Percentiles rank a stretch among this genome's conserved stretches.
Evolutionary conservation across 176 grass and related monocot species (phyloP).

Genomic region (Oryza glumipatula): DNA sequence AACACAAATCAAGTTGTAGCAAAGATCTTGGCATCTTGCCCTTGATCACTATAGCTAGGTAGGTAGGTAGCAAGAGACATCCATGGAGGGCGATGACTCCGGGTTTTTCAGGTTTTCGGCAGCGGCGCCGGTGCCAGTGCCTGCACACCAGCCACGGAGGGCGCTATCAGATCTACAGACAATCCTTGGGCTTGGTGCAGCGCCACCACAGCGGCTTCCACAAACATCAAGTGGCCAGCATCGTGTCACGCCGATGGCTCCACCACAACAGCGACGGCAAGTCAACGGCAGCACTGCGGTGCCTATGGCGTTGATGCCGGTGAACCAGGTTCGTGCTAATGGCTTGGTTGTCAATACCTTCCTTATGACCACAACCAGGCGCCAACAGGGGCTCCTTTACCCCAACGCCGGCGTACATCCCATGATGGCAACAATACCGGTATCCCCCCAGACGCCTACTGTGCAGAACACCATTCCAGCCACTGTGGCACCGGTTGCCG

Average conservation of each 20-base stretch:
- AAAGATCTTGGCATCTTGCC: neutral
- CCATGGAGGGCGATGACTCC: neutral
- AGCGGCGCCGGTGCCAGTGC: too few species aligned
- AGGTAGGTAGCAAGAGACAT: neutral
- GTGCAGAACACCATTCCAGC: neutral
- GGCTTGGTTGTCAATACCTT: neutral
- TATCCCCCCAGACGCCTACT: neutral
- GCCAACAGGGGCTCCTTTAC: neutral
- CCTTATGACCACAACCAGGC: neutral
- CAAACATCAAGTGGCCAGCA: neutral
- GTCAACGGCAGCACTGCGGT: neutral
- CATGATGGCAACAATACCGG: too few species aligned
- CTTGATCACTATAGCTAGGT: neutral
- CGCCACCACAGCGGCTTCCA: too few species aligned
- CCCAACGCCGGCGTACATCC: neutral
- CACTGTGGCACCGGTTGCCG: neutral
- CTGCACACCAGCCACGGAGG: too few species aligned
- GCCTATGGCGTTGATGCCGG: too few species aligned
- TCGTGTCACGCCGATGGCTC: neutral
- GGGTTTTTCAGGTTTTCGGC: neutral
- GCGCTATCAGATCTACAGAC: neutral
- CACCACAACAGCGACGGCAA: neutral
- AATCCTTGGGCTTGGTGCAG: neutral
- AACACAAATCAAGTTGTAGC: neutral
- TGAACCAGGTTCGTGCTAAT: neutral